phyloP scores from a whole-genome alignment of 2,329 filamentous ascomycete species.

The Fusarium sp. region DNA sequence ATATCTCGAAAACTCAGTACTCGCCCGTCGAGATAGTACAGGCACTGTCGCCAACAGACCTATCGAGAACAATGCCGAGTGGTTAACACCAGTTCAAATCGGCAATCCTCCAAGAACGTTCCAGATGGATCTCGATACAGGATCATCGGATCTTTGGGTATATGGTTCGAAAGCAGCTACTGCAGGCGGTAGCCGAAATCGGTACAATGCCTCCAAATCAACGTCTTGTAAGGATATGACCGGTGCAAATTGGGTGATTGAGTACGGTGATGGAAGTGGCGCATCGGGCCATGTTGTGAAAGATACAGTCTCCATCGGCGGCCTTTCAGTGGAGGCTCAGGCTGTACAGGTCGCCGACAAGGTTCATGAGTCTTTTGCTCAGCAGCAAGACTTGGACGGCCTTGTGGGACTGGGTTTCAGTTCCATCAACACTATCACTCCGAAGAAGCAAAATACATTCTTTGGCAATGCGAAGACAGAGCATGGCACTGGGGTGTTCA shows the following conservation, averaged over 20 bases:
- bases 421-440: slow-evolving; percentile 57
- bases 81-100: slow-evolving; percentile 55
- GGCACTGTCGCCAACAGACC: slow-evolving; percentile 49
- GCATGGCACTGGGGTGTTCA: slow-evolving; percentile 64
- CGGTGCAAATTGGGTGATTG: slow-evolving; percentile 56
- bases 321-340: slow-evolving; percentile 55
- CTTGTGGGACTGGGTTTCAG: slow-evolving; percentile 59
- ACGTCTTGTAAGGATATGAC: slow-evolving; percentile 52
- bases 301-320: slow-evolving; percentile 57
- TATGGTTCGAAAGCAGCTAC: slow-evolving; percentile 59
- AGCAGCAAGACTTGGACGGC: slow-evolving; percentile 55
- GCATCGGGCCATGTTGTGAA: slow-evolving; percentile 58
- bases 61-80: slow-evolving; percentile 51
- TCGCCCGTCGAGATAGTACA: slow-evolving; percentile 43
- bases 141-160: slow-evolving; percentile 62
- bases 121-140: slow-evolving; percentile 59
- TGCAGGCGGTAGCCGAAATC: slow-evolving; percentile 52
- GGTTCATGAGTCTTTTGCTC: slow-evolving; percentile 55
- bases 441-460: slow-evolving; percentile 57
- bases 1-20: slow-evolving; percentile 20
- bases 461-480: slow-evolving; percentile 49
- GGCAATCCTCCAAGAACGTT: slow-evolving; percentile 57
- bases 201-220: slow-evolving; percentile 54
- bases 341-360: slow-evolving; percentile 58
- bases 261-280: slow-evolving; percentile 59